phyloP scores from a whole-genome alignment of 73 alveolate genomes.

The Paramecium sonneborni region DNA sequence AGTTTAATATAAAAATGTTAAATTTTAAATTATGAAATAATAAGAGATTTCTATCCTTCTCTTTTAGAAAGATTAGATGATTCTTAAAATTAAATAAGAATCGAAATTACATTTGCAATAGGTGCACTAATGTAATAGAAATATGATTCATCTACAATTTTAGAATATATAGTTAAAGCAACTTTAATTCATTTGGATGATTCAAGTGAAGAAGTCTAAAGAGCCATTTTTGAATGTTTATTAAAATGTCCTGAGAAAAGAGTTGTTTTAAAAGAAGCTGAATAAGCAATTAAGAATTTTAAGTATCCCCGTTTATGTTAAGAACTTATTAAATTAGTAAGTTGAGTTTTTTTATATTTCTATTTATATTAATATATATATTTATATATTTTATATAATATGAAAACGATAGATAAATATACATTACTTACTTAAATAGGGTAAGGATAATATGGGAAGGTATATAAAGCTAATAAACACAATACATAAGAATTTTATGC shows the following conservation, averaged over 20 bases:
- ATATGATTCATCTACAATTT: constrained; percentile 80
- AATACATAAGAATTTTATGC: constrained; percentile 35
- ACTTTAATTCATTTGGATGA: constrained; percentile 96
- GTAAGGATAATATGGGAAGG: constrained; percentile 63
- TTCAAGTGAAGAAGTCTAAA: constrained; percentile 89
- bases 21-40: constrained; percentile 82
- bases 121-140: constrained; percentile 77
- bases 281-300: neutral
- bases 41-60: constrained; percentile 87
- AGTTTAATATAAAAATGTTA: constrained; percentile 72
- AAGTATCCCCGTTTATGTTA: constrained; percentile 35
- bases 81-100: constrained; percentile 90
- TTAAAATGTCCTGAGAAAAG: constrained; percentile 42
- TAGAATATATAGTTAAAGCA: constrained; percentile 91
- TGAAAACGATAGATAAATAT: constrained; percentile 56
- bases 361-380: neutral
- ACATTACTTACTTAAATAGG: constrained; percentile 13
- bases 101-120: constrained; percentile 84
- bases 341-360: neutral
- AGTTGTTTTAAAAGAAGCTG: constrained; percentile 9
- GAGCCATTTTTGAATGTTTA: constrained; percentile 81
- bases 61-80: constrained; percentile 96
- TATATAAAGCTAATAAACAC: constrained; percentile 24
- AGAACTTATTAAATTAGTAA: constrained; percentile 32
- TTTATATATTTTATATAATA: too few relatives aligned